phyloP scores from a whole-genome alignment of 2,329 filamentous ascomycete species.

The Grosmannia serpens region DNA sequence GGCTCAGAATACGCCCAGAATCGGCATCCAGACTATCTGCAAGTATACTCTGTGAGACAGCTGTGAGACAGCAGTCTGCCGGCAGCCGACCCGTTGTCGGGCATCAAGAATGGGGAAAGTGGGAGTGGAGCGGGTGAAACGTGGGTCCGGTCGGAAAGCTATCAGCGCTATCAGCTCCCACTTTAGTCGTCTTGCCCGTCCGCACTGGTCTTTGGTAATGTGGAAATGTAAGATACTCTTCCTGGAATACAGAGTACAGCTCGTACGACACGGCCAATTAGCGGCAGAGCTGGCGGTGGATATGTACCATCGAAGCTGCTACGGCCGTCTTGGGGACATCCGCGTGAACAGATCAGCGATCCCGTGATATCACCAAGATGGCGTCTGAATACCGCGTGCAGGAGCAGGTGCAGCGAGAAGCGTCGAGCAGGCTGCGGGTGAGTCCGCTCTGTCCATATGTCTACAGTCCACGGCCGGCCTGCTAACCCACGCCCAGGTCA shows the following conservation, averaged over 20 bases:
- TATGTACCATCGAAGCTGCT: neutral
- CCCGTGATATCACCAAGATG: no score
- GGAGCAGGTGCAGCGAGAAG: constrained; percentile 1
- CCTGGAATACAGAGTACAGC: neutral
- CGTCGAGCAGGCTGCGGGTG: constrained; percentile 2
- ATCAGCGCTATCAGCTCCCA: neutral
- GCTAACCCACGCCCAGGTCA: constrained; percentile 2
- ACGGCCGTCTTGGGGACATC: neutral
- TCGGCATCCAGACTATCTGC: no score
- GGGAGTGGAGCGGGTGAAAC: no score
- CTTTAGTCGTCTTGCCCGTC: no score
- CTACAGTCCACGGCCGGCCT: neutral
- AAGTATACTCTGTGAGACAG: no score
- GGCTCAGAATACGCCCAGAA: no score
- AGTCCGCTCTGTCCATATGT: neutral
- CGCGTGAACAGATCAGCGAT: neutral
- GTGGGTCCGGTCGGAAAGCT: no score
- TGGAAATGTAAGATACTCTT: no score
- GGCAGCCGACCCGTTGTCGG: neutral
- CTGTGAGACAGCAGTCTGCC: no score
- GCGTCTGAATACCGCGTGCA: neutral
- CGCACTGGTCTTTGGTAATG: no score
- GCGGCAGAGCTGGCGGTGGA: neutral
- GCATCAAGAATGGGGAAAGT: neutral
- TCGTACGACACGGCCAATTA: neutral